These are phyloP conservation scores for Paxillus involutus DNA, from an alignment of 768 basidiomycete genomes.

Conservation along the genomic window DNA sequence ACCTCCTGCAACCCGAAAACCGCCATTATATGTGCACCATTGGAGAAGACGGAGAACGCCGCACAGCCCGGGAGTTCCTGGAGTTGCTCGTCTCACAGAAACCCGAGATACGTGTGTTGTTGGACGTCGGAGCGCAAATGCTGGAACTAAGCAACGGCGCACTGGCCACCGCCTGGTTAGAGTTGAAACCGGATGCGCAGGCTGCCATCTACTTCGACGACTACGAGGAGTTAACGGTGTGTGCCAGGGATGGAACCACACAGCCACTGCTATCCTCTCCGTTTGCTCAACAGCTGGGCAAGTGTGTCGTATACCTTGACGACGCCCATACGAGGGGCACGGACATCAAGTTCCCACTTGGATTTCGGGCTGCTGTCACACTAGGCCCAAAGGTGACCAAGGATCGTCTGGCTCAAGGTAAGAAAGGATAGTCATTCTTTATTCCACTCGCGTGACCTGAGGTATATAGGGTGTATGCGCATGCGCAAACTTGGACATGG, in stretches of 20 bases:
- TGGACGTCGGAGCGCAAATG: conserved; percentile 57
- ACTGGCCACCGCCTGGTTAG: conserved; percentile 26
- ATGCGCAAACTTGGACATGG: conserved; percentile 46
- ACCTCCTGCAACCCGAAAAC: conserved; percentile 34
- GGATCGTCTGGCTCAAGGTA: conserved; percentile 49
- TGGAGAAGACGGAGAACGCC: conserved; percentile 25
- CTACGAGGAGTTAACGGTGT: conserved; percentile 32
- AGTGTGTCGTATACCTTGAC: conserved; percentile 49
- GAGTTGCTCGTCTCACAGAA: conserved; percentile 27
- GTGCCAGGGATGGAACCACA: conserved; percentile 33
- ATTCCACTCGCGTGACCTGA: background rate
- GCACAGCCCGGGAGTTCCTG: conserved; percentile 24
- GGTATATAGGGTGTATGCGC: conserved; percentile 46
- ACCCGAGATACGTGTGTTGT: conserved; percentile 40
- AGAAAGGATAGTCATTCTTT: conserved; percentile 1
- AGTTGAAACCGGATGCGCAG: conserved; percentile 20
- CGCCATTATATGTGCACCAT: conserved; percentile 23
- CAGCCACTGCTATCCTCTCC: conserved; percentile 40
- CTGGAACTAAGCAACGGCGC: conserved; percentile 43
- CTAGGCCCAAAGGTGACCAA: conserved; percentile 50
- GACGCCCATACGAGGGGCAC: conserved; percentile 48
- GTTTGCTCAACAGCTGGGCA: conserved; percentile 37
- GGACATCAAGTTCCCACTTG: conserved; percentile 44
- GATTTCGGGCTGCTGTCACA: conserved; percentile 45
- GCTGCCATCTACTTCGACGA: conserved; percentile 43